These are phyloP conservation scores for Neonectria neomacrospora DNA, from an alignment of 2,329 filamentous ascomycete genomes.

Conservation along the genomic window DNA sequence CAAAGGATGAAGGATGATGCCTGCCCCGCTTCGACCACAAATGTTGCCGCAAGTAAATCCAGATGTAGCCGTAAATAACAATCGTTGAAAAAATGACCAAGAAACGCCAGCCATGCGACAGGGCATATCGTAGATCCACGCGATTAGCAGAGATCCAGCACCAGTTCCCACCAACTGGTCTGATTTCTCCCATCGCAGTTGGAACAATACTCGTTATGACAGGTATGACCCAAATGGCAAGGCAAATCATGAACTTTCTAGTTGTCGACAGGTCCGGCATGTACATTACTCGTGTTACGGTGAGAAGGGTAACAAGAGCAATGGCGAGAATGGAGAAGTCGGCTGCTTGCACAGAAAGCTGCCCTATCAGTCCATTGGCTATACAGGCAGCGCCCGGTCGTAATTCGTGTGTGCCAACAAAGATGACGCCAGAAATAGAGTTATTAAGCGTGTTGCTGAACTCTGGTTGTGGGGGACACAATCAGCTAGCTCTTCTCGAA, in stretches of 20 bases:
- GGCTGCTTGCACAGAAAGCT: constrained; percentile 39
- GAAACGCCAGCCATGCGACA: constrained; percentile 59
- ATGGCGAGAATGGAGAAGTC: constrained; percentile 43
- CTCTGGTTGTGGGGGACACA: constrained; percentile 15
- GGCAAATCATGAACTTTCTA: constrained; percentile 30
- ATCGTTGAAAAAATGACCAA: constrained; percentile 54
- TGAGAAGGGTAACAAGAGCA: constrained; percentile 39
- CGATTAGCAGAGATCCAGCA: constrained; percentile 56
- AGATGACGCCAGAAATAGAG: constrained; percentile 38
- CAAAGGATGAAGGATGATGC: not conserved
- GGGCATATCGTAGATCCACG: constrained; percentile 55
- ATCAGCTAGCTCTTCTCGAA: not conserved
- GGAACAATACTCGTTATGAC: constrained; percentile 36
- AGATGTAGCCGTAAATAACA: constrained; percentile 56
- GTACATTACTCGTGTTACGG: constrained; percentile 35
- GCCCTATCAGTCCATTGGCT: constrained; percentile 36
- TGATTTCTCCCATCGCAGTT: constrained; percentile 34
- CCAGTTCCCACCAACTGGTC: constrained; percentile 57
- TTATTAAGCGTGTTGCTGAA: constrained; percentile 42
- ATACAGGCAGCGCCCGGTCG: constrained; percentile 29
- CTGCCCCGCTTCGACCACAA: constrained; percentile 7
- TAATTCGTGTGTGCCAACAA: constrained; percentile 23
- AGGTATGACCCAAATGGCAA: constrained; percentile 35
- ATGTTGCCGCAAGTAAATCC: constrained; percentile 33
- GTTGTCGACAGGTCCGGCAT: constrained; percentile 31